These are phyloP conservation scores for Verticillium nonalfalfae DNA, from an alignment of 2,329 filamentous ascomycete genomes.

Conservation along the genomic window DNA sequence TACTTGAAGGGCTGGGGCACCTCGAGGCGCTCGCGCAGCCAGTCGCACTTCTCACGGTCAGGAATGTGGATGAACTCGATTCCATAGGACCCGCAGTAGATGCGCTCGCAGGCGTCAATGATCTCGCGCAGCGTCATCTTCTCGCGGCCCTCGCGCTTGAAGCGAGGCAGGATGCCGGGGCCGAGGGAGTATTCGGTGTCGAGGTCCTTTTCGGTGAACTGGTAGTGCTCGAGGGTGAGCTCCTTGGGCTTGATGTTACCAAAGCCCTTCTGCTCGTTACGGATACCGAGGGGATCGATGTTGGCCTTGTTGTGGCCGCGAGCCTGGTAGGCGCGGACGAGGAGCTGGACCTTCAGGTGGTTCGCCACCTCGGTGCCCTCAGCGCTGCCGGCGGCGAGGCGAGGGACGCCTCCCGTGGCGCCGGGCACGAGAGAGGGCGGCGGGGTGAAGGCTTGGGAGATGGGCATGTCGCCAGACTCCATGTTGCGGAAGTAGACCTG, in stretches of 20 bases:
- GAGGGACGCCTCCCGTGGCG: constrained; percentile 71
- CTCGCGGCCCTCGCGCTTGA: constrained; percentile 79
- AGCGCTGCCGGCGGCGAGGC: constrained; percentile 62
- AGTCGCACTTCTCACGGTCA: constrained; percentile 95
- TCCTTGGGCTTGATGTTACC: constrained; percentile 87
- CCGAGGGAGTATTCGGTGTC: constrained; percentile 88
- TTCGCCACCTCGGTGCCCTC: constrained; percentile 78
- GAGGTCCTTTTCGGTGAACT: constrained; percentile 90
- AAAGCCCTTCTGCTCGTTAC: constrained; percentile 76
- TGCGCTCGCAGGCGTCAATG: constrained; percentile 83
- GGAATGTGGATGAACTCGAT: constrained; percentile 99
- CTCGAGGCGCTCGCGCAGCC: constrained; percentile 92
- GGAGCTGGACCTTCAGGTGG: constrained; percentile 95
- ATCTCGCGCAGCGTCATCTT: constrained; percentile 98
- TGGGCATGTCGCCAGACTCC: constrained; percentile 96
- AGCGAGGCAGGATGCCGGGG: constrained; percentile 89
- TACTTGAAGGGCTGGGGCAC: constrained; percentile 94
- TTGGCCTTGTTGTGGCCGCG: constrained; percentile 97
- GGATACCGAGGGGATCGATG: constrained; percentile 92
- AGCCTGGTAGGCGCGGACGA: constrained; percentile 96
- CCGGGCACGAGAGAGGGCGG: constrained; percentile 86
- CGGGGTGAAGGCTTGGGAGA: constrained; percentile 93
- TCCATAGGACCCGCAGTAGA: constrained; percentile 97
- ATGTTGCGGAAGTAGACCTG: constrained; percentile 99
- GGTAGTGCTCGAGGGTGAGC: constrained; percentile 86